These are phyloP conservation scores for Acmispon strigosus DNA, from an alignment of 306 rosid genomes.

Conservation along the genomic window DNA sequence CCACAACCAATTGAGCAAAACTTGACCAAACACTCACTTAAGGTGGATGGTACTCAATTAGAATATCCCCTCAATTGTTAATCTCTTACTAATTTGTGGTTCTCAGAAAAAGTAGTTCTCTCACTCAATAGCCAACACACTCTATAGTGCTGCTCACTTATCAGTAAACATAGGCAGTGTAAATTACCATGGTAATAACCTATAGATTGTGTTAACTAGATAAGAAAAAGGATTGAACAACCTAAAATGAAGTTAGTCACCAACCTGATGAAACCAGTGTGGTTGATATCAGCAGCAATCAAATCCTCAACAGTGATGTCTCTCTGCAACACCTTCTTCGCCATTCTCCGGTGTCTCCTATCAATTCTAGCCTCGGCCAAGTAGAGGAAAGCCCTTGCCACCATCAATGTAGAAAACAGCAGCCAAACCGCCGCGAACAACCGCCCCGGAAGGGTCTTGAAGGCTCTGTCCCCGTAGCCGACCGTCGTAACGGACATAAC, in stretches of 20 bases:
- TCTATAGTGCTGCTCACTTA: not conserved
- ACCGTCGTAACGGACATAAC: conserved; percentile 85
- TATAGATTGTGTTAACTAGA: not conserved
- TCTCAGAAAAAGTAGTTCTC: not conserved
- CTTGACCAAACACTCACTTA: too few relatives aligned
- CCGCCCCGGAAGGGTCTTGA: conserved; percentile 61
- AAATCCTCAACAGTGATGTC: conserved; percentile 71
- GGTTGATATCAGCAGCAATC: conserved; percentile 68
- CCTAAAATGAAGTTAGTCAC: not conserved
- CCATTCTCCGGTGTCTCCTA: conserved; percentile 55
- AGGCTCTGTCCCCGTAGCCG: conserved; percentile 79
- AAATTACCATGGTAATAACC: not conserved
- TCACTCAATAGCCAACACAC: not conserved
- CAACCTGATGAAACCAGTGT: conserved; percentile 71
- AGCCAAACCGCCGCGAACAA: conserved; percentile 75
- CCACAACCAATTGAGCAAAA: too few relatives aligned
- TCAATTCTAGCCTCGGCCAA: conserved; percentile 79
- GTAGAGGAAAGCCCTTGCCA: conserved; percentile 70
- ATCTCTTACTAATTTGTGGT: not conserved
- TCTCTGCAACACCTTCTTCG: conserved; percentile 61
- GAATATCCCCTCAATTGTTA: not conserved
- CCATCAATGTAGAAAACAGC: conserved; percentile 68
- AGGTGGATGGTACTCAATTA: not conserved
- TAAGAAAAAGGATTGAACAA: not conserved
- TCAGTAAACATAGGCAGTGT: not conserved